Conservation (phyloP, 495 filamentous ascomycete genomes). For the Elasticomyces elasticus region DNA sequence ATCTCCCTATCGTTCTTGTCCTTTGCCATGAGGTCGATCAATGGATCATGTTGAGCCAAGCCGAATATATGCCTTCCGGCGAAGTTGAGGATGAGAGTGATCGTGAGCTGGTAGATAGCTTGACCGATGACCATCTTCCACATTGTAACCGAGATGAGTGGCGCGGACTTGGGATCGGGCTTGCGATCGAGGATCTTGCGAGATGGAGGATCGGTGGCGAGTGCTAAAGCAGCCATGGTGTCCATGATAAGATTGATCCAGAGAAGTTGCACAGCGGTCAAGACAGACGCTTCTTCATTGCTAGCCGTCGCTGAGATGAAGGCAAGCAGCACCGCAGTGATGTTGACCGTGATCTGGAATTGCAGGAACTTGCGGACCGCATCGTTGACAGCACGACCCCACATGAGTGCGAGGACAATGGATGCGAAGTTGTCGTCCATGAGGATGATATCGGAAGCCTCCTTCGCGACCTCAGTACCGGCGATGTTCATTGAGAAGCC, state of each 20-base stretch:
- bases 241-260: constrained; percentile 96
- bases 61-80: constrained; percentile 53
- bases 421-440: constrained; percentile 92
- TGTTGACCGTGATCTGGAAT: constrained; percentile 89
- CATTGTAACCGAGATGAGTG: constrained; percentile 71
- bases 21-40: too few species aligned
- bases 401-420: constrained; percentile 78
- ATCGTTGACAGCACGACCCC: constrained; percentile 83
- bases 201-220: constrained; percentile 75
- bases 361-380: constrained; percentile 85
- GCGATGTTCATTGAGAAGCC: constrained; percentile 88
- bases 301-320: constrained; percentile 71
- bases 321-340: constrained; percentile 75
- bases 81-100: constrained; percentile 71
- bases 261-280: constrained; percentile 76
- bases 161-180: constrained; percentile 66
- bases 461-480: constrained; percentile 87
- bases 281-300: constrained; percentile 54
- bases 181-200: constrained; percentile 58
- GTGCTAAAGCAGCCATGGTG: constrained; percentile 86
- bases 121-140: constrained; percentile 94
- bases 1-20: constrained; percentile 33
- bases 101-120: constrained; percentile 69
- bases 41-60: too few species aligned
- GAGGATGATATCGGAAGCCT: too few species aligned